A percentile compares a stretch with the other conserved stretches of the same genome.
Conservation (phyloP, 305 asterid species). For the Striga hermonthica region DNA sequence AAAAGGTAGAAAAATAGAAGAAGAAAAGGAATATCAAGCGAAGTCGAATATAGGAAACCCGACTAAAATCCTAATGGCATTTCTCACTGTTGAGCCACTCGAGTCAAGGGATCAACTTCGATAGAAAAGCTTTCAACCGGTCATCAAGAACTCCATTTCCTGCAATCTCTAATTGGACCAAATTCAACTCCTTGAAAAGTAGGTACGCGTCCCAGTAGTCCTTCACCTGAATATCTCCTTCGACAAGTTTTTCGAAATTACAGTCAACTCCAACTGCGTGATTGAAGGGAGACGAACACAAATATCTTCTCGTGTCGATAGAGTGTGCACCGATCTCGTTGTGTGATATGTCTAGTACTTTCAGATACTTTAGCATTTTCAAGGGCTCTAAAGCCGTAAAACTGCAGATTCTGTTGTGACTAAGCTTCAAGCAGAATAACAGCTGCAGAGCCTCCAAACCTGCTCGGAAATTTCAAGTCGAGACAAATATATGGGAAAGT, state of each 20-base stretch:
- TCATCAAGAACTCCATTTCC: constrained; percentile 61
- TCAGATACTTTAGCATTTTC: constrained; percentile 52
- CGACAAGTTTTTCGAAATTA: constrained; percentile 35
- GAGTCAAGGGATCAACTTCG: constrained; percentile 57
- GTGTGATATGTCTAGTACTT: constrained; percentile 65
- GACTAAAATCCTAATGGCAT: constrained; percentile 29
- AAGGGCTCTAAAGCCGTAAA: constrained; percentile 76
- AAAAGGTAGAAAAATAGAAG: no score
- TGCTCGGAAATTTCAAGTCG: constrained; percentile 32
- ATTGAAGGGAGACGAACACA: constrained; percentile 75
- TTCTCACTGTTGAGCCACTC: constrained; percentile 77
- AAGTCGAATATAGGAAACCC: no score
- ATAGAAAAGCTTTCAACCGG: constrained; percentile 45
- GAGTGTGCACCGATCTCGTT: constrained; percentile 89
- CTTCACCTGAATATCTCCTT: constrained; percentile 32
- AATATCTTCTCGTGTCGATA: constrained; percentile 71
- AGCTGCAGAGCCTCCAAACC: constrained; percentile 90
- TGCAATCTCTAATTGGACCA: constrained; percentile 62
- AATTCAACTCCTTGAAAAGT: constrained; percentile 57
- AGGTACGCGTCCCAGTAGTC: constrained; percentile 63
- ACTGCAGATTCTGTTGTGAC: constrained; percentile 64
- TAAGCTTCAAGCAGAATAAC: constrained; percentile 71
- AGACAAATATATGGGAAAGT: not conserved
- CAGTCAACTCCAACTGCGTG: constrained; percentile 49
- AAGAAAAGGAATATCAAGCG: no score